These are phyloP conservation scores for Chaetothyriales sp. DNA, from an alignment of 2,329 filamentous ascomycete genomes.

Conservation along the genomic window DNA sequence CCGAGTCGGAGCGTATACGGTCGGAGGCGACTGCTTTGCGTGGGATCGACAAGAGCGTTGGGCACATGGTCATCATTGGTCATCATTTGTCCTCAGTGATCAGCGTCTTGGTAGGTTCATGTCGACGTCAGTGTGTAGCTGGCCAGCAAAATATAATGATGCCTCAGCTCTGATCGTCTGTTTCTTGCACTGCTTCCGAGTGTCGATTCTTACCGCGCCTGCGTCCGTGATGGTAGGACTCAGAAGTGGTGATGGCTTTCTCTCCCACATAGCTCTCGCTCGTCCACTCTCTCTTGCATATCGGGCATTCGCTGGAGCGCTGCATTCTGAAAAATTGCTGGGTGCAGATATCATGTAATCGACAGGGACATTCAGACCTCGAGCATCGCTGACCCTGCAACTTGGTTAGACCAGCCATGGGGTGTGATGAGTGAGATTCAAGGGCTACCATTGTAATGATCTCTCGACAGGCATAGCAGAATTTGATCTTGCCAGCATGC, in stretches of 20 bases:
- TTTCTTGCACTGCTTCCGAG: conserved; percentile 1
- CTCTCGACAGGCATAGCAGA: conserved; percentile 76
- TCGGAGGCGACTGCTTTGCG: background rate
- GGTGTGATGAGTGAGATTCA: background rate
- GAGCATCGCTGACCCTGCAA: conserved; percentile 56
- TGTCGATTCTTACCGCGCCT: conserved; percentile 15
- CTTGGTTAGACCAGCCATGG: background rate
- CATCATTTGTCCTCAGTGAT: too few species aligned
- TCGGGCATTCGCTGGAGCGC: conserved; percentile 47
- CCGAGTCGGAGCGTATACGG: too few species aligned
- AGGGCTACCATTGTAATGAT: conserved; percentile 56
- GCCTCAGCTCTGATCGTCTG: conserved; percentile 4
- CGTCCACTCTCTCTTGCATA: conserved; percentile 38
- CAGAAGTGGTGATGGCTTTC: conserved; percentile 27
- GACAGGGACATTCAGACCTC: conserved; percentile 49
- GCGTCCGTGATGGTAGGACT: conserved; percentile 18
- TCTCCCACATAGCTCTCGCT: conserved; percentile 39
- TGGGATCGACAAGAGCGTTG: background rate
- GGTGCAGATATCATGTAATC: conserved; percentile 65
- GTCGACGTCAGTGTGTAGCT: background rate
- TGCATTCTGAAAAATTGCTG: conserved; percentile 57
- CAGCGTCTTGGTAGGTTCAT: too few species aligned
- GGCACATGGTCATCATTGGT: too few species aligned
- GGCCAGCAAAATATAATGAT: background rate
- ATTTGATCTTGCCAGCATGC: conserved; percentile 52